phyloP scores from a whole-genome alignment of 2,329 filamentous ascomycete genomes.

The Exophiala alcalophila region DNA sequence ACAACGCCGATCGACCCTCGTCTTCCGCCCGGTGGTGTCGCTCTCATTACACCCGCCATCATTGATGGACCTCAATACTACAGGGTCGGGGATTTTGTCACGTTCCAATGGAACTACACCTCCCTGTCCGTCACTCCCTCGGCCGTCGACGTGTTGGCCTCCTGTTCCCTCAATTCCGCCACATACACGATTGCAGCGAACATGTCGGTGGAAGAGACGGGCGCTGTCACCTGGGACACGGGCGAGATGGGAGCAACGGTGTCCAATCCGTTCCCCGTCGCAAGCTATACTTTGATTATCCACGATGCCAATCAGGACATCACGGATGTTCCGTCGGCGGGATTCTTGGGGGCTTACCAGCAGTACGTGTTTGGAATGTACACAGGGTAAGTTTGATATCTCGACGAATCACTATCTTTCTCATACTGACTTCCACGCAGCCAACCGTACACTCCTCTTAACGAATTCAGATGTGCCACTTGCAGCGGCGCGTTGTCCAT shows the following conservation, averaged over 20 bases:
- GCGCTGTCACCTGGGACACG: slow-evolving; percentile 60
- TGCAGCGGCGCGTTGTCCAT: slow-evolving; percentile 53
- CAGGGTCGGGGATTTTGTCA: slow-evolving; percentile 62
- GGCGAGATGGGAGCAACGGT: slow-evolving; percentile 49
- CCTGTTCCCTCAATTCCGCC: slow-evolving; percentile 56
- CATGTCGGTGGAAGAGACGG: slow-evolving; percentile 53
- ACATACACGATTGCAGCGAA: slow-evolving; percentile 63
- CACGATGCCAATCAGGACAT: slow-evolving; percentile 57
- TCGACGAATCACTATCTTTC: no score
- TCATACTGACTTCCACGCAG: no score
- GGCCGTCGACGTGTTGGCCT: slow-evolving; percentile 60
- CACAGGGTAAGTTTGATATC: slow-evolving; percentile 38
- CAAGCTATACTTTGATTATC: slow-evolving; percentile 62
- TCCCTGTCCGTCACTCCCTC: slow-evolving; percentile 55
- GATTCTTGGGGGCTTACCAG: slow-evolving; percentile 53
- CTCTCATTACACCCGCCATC: slow-evolving; percentile 58
- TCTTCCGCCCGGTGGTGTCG: slow-evolving; percentile 57
- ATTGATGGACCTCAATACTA: slow-evolving; percentile 55
- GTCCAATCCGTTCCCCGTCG: slow-evolving; percentile 53
- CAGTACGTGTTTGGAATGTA: slow-evolving; percentile 64
- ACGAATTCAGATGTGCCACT: slow-evolving; percentile 56
- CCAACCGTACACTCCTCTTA: slow-evolving; percentile 29
- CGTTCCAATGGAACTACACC: slow-evolving; percentile 68
- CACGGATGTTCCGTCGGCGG: slow-evolving; percentile 52
- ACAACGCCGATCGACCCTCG: slow-evolving; percentile 51